These are phyloP conservation scores for Domatiomyces globalis DNA, from an alignment of 2,329 filamentous ascomycete species.

Conservation along the genomic window DNA sequence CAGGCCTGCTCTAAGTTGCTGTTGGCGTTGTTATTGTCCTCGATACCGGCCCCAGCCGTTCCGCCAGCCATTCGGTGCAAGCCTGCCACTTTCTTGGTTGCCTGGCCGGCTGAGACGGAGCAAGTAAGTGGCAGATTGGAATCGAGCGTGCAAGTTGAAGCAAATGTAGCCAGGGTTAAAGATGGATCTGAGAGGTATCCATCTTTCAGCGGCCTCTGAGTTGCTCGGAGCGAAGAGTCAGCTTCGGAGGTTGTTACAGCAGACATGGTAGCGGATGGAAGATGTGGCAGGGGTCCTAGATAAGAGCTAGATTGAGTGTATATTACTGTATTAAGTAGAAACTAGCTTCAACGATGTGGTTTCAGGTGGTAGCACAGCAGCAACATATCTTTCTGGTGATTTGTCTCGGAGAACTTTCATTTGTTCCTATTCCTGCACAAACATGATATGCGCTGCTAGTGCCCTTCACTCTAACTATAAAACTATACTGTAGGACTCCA, in stretches of 20 bases:
- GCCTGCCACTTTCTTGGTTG: constrained; percentile 32
- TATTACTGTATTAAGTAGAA: no score
- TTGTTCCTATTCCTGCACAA: no score
- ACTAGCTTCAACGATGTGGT: no score
- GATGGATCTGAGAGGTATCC: constrained; percentile 31
- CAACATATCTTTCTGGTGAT: no score
- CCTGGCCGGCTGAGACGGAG: constrained; percentile 31
- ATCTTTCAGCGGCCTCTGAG: constrained; percentile 37
- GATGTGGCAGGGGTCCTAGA: no score
- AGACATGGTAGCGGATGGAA: no score
- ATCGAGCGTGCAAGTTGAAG: constrained; percentile 32
- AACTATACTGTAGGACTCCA: no score
- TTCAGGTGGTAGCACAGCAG: no score
- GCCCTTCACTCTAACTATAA: no score
- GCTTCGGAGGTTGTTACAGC: constrained; percentile 10
- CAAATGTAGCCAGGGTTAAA: constrained; percentile 34
- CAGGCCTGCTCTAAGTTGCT: constrained; percentile 30
- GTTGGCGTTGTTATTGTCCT: constrained; percentile 15
- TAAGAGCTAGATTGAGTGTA: no score
- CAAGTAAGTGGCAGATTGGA: constrained; percentile 31
- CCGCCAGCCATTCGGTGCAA: constrained; percentile 35
- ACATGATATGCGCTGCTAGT: no score
- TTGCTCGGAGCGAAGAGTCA: constrained; percentile 27
- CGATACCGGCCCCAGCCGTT: constrained; percentile 24
- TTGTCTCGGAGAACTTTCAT: no score